A percentile compares a stretch with the other conserved stretches of the same genome.
These are phyloP conservation scores for Xylaria sp. DNA, from an alignment of 2,329 filamentous ascomycete genomes.

Conservation along the genomic window DNA sequence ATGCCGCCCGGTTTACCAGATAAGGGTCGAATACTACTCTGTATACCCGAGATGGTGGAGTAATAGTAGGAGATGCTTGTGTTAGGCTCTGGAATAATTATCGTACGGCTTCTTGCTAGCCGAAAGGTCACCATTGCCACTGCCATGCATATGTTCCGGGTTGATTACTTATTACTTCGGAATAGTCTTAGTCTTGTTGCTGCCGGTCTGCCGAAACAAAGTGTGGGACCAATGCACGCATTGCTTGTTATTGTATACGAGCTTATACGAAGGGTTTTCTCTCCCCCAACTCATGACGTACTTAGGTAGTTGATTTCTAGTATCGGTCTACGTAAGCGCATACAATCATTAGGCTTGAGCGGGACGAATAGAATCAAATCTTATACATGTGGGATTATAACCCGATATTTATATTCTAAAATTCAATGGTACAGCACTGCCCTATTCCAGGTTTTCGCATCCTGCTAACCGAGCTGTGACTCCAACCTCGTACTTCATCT, in stretches of 20 bases:
- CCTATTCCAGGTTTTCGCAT: neutral
- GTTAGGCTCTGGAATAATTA: neutral
- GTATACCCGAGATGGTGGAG: neutral
- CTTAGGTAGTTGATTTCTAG: neutral
- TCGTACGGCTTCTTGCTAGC: neutral
- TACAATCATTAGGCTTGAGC: neutral
- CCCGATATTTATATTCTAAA: neutral
- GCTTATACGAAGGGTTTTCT: constrained; percentile 11
- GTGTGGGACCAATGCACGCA: neutral
- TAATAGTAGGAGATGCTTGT: neutral
- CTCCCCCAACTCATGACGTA: neutral
- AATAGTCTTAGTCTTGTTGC: neutral
- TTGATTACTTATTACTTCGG: neutral
- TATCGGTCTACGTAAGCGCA: neutral
- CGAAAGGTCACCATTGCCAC: neutral
- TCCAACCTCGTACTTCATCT: constrained; percentile 1
- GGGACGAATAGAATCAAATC: neutral
- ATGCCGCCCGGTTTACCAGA: neutral
- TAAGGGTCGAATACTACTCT: neutral
- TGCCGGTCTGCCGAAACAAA: neutral
- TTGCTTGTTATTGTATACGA: constrained; percentile 10
- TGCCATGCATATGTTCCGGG: neutral
- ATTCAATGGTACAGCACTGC: neutral
- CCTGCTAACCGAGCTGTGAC: neutral
- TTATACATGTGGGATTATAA: no score